These are phyloP conservation scores for Oxytropis ochrocephala DNA, from an alignment of 306 rosid species.

Conservation along the genomic window DNA sequence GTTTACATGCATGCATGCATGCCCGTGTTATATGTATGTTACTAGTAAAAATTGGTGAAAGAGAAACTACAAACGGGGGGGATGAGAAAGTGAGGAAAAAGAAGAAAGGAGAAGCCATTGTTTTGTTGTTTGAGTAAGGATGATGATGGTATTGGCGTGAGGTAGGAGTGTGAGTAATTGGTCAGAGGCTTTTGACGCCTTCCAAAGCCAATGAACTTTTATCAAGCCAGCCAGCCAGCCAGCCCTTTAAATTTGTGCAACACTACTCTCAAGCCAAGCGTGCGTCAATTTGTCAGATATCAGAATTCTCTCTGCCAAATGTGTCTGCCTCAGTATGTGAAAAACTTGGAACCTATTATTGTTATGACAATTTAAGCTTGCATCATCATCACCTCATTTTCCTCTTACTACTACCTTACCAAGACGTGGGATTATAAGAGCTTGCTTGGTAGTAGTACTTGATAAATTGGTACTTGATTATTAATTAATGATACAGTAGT, in stretches of 20 bases:
- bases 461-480: no score
- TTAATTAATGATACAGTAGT: no score
- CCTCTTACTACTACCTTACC: not conserved
- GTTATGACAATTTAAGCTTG: not conserved
- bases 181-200: constrained; percentile 25
- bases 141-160: constrained; percentile 29
- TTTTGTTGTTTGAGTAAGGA: not conserved
- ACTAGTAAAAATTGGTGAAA: not conserved
- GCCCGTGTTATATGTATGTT: not conserved
- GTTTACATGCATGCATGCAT: not conserved
- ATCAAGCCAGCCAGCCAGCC: constrained; percentile 13
- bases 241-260: not conserved
- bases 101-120: not conserved
- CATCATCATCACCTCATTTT: not conserved
- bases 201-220: constrained; percentile 31
- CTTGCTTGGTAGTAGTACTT: no score
- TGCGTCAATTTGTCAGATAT: constrained; percentile 33
- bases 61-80: constrained; percentile 10
- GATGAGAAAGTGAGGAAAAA: not conserved
- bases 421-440: no score
- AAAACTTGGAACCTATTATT: constrained; percentile 1
- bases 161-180: constrained; percentile 10
- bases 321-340: constrained; percentile 18
- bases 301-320: constrained; percentile 7
- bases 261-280: constrained; percentile 26